Evolutionary conservation across 2,329 filamentous ascomycete genomes (phyloP).

Genomic region (Aspergillus viridinutans): DNA sequence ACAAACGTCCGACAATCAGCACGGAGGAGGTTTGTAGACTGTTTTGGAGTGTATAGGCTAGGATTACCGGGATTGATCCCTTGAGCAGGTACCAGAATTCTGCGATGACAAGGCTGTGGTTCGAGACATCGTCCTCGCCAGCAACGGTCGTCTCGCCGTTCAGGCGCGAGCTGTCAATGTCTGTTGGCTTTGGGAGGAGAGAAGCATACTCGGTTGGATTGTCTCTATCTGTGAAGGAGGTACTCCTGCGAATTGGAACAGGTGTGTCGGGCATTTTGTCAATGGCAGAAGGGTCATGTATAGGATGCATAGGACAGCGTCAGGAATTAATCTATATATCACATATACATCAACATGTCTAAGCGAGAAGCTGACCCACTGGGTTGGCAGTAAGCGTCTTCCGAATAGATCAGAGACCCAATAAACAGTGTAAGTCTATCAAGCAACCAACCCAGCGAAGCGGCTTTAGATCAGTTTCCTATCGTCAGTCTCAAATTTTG

Average conservation of each 20-base stretch:
- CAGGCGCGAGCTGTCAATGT: conserved; percentile 11
- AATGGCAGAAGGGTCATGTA: not conserved
- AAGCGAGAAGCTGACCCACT: not conserved
- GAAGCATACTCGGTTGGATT: conserved; percentile 24
- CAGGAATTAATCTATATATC: not conserved
- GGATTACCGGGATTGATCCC: conserved; percentile 70
- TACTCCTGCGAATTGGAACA: not conserved
- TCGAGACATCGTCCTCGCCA: conserved; percentile 35
- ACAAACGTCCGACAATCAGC: conserved; percentile 73
- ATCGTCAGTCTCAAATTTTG: not conserved
- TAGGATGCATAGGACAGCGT: not conserved
- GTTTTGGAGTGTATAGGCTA: conserved; percentile 83
- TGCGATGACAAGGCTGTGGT: conserved; percentile 38
- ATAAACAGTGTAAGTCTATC: too few species aligned
- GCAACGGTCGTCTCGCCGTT: conserved; percentile 33
- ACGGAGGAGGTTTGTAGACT: conserved; percentile 79
- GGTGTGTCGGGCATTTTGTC: conserved; percentile 9
- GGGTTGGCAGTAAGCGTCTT: not conserved
- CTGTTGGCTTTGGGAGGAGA: conserved; percentile 22
- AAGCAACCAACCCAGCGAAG: not conserved
- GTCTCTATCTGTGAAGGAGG: not conserved
- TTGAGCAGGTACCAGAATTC: conserved; percentile 67
- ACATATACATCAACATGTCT: not conserved
- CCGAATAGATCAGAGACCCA: not conserved
- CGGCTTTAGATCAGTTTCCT: not conserved